Conservation (phyloP, 768 basidiomycete species). For the Tylopilus intermedius region DNA sequence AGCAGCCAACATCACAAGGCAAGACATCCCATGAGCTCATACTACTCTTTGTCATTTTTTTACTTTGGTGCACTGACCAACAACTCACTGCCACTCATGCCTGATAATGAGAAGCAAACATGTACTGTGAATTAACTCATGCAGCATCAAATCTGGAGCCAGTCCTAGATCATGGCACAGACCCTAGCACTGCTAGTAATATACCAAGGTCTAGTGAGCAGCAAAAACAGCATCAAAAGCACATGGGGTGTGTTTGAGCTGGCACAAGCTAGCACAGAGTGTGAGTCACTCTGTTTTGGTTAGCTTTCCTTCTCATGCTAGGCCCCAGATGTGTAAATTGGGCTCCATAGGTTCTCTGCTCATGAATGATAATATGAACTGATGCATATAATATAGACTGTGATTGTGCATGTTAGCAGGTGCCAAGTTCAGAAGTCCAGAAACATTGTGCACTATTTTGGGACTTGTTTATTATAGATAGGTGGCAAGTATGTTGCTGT, state of each 20-base stretch:
- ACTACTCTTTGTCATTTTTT: conserved; percentile 58
- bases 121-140: conserved; percentile 57
- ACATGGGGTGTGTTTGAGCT: conserved; percentile 66
- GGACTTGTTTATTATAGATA: conserved; percentile 71
- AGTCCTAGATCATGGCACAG: conserved; percentile 66
- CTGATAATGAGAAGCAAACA: conserved; percentile 50
- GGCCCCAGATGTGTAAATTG: conserved; percentile 41
- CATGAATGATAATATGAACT: conserved; percentile 8
- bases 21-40: conserved; percentile 56
- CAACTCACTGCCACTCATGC: conserved; percentile 45
- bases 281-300: conserved; percentile 36
- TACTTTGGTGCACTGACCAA: conserved; percentile 61
- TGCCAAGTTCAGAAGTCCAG: conserved; percentile 58
- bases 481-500: conserved; percentile 54
- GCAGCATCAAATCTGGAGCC: conserved; percentile 64
- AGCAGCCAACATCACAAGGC: conserved; percentile 10
- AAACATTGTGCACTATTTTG: conserved; percentile 68
- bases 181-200: conserved; percentile 63
- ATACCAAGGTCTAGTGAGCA: conserved; percentile 61
- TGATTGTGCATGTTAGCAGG: conserved; percentile 66
- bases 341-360: conserved; percentile 49
- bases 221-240: conserved; percentile 65
- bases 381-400: conserved; percentile 44
- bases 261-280: conserved; percentile 61
- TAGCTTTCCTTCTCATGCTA: conserved; percentile 1